Conservation (phyloP, 2,329 filamentous ascomycete genomes). For the Xylaria sp. region DNA sequence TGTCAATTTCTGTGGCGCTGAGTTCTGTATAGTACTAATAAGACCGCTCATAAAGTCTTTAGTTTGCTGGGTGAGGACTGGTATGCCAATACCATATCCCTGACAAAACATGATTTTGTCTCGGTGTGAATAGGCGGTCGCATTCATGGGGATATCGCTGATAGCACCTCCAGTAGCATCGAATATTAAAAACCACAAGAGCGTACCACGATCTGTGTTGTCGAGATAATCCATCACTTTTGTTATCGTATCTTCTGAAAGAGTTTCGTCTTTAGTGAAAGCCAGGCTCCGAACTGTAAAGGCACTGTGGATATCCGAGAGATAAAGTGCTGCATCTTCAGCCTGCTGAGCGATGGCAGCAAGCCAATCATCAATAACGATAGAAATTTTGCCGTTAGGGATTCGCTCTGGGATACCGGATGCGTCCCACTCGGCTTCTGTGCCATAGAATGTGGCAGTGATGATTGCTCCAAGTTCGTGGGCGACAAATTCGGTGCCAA, state of each 20-base stretch:
- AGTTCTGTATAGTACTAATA: constrained; percentile 55
- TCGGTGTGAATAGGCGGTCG: constrained; percentile 71
- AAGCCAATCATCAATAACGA: constrained; percentile 71
- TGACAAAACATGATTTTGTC: constrained; percentile 73
- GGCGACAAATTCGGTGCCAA: constrained; percentile 66
- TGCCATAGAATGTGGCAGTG: constrained; percentile 70
- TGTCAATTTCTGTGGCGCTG: constrained; percentile 55
- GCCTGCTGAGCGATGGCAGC: constrained; percentile 65
- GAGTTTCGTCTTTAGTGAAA: constrained; percentile 60
- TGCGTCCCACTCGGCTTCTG: constrained; percentile 63
- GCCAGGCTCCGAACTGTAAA: constrained; percentile 70
- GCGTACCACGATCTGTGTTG: constrained; percentile 58
- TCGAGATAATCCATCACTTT: constrained; percentile 66
- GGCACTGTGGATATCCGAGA: constrained; percentile 58
- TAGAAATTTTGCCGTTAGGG: constrained; percentile 54
- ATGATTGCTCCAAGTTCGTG: constrained; percentile 65
- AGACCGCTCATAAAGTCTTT: constrained; percentile 63
- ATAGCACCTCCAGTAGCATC: constrained; percentile 70
- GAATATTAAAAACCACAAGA: constrained; percentile 71
- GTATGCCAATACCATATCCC: constrained; percentile 65
- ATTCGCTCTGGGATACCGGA: constrained; percentile 61
- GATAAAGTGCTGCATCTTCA: constrained; percentile 59
- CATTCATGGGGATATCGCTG: constrained; percentile 63
- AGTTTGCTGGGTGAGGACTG: constrained; percentile 57
- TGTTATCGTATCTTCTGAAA: constrained; percentile 57